Percentiles rank a stretch among this genome's conserved stretches.
Evolutionary conservation across 2,329 filamentous ascomycete species (phyloP).

Genomic region (Aspergillus proliferans): DNA sequence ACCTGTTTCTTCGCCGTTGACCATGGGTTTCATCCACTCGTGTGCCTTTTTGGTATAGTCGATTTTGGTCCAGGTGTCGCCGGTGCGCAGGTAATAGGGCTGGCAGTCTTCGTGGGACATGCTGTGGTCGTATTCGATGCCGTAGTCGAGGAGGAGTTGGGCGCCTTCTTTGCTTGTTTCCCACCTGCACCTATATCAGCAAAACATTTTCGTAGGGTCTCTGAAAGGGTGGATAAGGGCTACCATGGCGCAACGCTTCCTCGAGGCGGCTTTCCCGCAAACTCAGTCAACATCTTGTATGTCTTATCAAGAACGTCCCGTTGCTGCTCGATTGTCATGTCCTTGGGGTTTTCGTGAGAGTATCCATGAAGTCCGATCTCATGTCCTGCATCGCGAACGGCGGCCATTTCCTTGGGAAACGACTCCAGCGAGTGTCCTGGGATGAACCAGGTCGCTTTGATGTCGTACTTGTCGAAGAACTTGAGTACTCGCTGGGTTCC

Average conservation of each 20-base stretch:
- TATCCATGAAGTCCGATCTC: slow-evolving; percentile 67
- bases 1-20: slow-evolving; percentile 37
- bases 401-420: slow-evolving; percentile 59
- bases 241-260: slow-evolving; percentile 66
- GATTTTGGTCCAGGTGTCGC: slow-evolving; percentile 41
- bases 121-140: slow-evolving; percentile 41
- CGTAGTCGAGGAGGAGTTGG: slow-evolving; percentile 37
- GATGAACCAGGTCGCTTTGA: slow-evolving; percentile 63
- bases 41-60: slow-evolving; percentile 35
- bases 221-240: neutral
- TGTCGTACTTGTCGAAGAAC: slow-evolving; percentile 64
- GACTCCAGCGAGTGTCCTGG: slow-evolving; percentile 59
- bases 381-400: slow-evolving; percentile 58
- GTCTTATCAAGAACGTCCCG: slow-evolving; percentile 71
- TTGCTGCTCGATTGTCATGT: slow-evolving; percentile 71
- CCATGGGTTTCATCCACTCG: slow-evolving; percentile 44
- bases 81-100: slow-evolving; percentile 38
- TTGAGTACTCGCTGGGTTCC: slow-evolving; percentile 62
- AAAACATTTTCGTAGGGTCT: neutral
- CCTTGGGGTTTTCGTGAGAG: slow-evolving; percentile 65
- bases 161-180: slow-evolving; percentile 63
- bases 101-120: slow-evolving; percentile 42
- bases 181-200: slow-evolving; percentile 42
- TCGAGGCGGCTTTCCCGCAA: slow-evolving; percentile 65
- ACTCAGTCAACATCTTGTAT: slow-evolving; percentile 66